Evolutionary conservation across 169 alveolate genomes (phyloP).

Genomic region (Plasmodium coatneyi): DNA sequence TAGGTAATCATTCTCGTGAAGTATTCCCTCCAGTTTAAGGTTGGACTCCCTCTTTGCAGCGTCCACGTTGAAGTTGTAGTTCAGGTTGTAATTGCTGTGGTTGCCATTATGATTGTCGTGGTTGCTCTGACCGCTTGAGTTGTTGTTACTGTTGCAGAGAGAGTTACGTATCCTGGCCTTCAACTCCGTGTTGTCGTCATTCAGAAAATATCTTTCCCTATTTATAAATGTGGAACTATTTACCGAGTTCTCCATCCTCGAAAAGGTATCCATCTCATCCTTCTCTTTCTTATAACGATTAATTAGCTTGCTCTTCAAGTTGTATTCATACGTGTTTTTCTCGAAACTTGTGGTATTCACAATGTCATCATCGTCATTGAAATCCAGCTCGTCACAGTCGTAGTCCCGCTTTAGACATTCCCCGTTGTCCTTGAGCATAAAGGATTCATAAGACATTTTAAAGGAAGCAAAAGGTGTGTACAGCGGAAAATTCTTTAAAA

Average conservation of each 20-base stretch:
- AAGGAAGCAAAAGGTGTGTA: not conserved
- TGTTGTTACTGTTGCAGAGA: conserved; percentile 23
- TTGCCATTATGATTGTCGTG: not conserved
- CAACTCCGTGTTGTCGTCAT: conserved; percentile 46
- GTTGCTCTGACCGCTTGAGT: not conserved
- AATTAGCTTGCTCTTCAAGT: conserved; percentile 14
- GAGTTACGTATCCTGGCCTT: conserved; percentile 37
- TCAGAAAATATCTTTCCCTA: conserved; percentile 3
- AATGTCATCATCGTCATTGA: conserved; percentile 32
- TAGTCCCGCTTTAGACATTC: not conserved
- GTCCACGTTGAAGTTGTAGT: not conserved
- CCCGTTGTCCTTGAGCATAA: conserved; percentile 5
- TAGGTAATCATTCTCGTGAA: conserved; percentile 61
- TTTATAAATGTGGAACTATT: conserved; percentile 10
- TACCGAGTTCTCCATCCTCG: conserved; percentile 18
- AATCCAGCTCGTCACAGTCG: conserved; percentile 24
- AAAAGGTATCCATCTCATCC: conserved; percentile 2
- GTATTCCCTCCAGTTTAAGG: conserved; percentile 54
- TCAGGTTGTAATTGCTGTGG: not conserved
- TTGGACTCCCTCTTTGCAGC: conserved; percentile 28
- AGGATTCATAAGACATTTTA: conserved; percentile 59
- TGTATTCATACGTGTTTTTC: not conserved
- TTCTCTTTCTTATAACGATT: conserved; percentile 17
- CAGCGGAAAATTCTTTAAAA: not conserved
- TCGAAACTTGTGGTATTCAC: conserved; percentile 2